These are phyloP conservation scores for Anthoceros angustus DNA, from an alignment of 225 moss, liverwort and hornwort genomes.

Conservation along the genomic window DNA sequence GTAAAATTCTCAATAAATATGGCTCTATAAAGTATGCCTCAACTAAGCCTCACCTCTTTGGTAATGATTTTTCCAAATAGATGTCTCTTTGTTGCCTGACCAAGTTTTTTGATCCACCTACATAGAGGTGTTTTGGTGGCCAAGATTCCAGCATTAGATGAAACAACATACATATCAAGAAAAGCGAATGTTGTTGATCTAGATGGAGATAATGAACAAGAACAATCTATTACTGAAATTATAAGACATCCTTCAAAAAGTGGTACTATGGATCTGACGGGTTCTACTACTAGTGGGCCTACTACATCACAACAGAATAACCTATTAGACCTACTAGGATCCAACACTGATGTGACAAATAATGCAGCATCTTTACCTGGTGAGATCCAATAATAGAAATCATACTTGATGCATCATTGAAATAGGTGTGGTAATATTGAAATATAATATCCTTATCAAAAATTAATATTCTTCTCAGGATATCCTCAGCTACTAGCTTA, in stretches of 20 bases:
- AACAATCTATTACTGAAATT: slow-evolving; percentile 21
- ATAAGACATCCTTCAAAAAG: slow-evolving; percentile 44
- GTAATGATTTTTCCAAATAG: slow-evolving; percentile 1
- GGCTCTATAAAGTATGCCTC: slow-evolving; percentile 52
- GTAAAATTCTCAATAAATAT: slow-evolving; percentile 69
- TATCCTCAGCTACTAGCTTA: background rate
- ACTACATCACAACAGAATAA: too few species aligned
- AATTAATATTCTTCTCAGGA: background rate
- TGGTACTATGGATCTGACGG: background rate
- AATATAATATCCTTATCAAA: background rate
- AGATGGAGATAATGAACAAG: slow-evolving; percentile 36
- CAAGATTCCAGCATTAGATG: slow-evolving; percentile 93
- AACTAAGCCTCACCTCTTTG: background rate
- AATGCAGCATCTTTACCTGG: too few species aligned
- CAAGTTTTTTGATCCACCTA: slow-evolving; percentile 1
- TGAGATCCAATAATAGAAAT: background rate
- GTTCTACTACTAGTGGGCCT: too few species aligned
- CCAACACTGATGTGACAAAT: too few species aligned
- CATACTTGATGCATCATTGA: background rate
- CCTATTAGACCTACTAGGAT: too few species aligned
- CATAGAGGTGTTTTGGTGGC: slow-evolving; percentile 57
- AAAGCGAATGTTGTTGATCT: slow-evolving; percentile 58
- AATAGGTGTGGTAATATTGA: background rate
- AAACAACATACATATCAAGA: slow-evolving; percentile 60
- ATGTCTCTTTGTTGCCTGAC: background rate